Evolutionary conservation across 1,139 yeast genomes (phyloP).

Genomic region (Diutina siamensis): DNA sequence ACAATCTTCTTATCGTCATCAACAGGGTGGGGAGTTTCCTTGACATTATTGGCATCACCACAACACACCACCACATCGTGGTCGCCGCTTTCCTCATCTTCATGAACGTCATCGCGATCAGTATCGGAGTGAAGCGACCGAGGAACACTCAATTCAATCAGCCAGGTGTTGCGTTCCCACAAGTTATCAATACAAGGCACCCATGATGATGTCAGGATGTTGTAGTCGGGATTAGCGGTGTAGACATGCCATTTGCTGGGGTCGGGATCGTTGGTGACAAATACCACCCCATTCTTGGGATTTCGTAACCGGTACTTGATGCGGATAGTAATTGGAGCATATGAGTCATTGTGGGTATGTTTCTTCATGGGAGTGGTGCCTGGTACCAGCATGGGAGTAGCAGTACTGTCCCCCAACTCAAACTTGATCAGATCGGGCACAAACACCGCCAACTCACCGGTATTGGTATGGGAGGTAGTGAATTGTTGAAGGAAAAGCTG

Average conservation of each 20-base stretch:
- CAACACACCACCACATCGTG: slow-evolving; percentile 62
- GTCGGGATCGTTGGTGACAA: slow-evolving; percentile 34
- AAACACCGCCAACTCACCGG: slow-evolving; percentile 59
- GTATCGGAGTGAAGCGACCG: slow-evolving; percentile 60
- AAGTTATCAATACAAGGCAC: slow-evolving; percentile 89
- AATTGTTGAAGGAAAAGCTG: slow-evolving; percentile 6
- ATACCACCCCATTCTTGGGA: slow-evolving; percentile 67
- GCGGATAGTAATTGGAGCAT: slow-evolving; percentile 61
- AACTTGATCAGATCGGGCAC: slow-evolving; percentile 65
- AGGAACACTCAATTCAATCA: slow-evolving; percentile 72
- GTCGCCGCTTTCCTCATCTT: slow-evolving; percentile 38
- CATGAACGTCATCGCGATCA: slow-evolving; percentile 34
- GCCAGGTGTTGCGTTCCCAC: slow-evolving; percentile 91
- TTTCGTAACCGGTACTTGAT: slow-evolving; percentile 58
- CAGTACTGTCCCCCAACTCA: slow-evolving; percentile 35
- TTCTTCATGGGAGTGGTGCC: slow-evolving; percentile 23
- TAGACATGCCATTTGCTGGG: slow-evolving; percentile 66
- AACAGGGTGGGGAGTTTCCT: slow-evolving; percentile 35
- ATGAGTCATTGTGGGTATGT: slow-evolving; percentile 28
- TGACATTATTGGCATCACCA: slow-evolving; percentile 49
- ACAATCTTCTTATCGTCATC: slow-evolving; percentile 68
- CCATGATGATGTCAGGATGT: slow-evolving; percentile 87
- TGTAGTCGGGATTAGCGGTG: slow-evolving; percentile 69
- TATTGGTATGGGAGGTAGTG: slow-evolving; percentile 28
- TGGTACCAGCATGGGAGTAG: slow-evolving; percentile 9